Conservation (phyloP, 2,329 filamentous ascomycete genomes). For the Xylariaceae sp. region DNA sequence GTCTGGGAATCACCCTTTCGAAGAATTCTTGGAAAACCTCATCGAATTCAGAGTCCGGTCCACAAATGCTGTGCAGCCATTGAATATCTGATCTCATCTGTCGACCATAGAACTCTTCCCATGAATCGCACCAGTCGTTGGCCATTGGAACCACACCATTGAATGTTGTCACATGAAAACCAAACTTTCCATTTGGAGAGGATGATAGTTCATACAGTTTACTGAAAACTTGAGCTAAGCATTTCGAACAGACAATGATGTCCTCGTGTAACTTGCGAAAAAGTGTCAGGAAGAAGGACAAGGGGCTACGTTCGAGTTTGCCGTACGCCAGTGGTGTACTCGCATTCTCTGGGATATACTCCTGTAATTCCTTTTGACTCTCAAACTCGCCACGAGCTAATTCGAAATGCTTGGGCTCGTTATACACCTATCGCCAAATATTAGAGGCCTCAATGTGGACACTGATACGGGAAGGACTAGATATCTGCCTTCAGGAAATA, state of each 20-base stretch:
- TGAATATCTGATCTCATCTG: slow-evolving; percentile 29
- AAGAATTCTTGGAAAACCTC: slow-evolving; percentile 17
- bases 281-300: slow-evolving; percentile 1
- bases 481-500: too few species aligned
- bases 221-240: not conserved
- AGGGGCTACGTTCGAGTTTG: not conserved
- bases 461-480: too few species aligned
- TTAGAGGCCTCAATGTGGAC: too few species aligned
- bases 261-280: not conserved
- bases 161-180: slow-evolving; percentile 35
- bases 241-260: not conserved
- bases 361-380: not conserved
- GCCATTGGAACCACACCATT: slow-evolving; percentile 29
- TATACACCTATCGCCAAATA: too few species aligned
- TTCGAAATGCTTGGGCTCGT: too few species aligned
- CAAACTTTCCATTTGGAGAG: slow-evolving; percentile 34
- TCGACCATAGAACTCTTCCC: slow-evolving; percentile 38
- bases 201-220: slow-evolving; percentile 11
- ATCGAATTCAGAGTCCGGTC: slow-evolving; percentile 31
- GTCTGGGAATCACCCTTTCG: slow-evolving; percentile 32
- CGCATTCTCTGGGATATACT: not conserved
- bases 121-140: slow-evolving; percentile 37
- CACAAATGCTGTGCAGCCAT: slow-evolving; percentile 31
- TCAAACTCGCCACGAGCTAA: not conserved
- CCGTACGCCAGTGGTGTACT: not conserved